Base-by-base conservation (phyloP, 2,329 filamentous ascomycete species). In the Sclerotinia subarctica region DNA sequence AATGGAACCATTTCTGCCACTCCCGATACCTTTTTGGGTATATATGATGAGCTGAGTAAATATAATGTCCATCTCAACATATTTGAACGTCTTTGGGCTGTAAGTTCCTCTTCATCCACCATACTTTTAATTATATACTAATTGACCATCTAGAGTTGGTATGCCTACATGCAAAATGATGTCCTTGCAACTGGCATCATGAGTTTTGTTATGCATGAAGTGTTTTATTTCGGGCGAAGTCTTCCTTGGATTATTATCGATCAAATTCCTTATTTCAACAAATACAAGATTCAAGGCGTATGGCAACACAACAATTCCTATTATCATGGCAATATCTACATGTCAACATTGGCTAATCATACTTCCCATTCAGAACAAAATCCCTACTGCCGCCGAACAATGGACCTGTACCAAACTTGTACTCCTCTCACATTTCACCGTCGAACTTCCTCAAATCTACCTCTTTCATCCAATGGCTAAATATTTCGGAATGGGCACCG, bases 381-480 rank as follows among this genome's bases (percentile, higher is more conserved):
- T 97, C 56, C 95, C 95, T 13, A 96, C 93, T n/a, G 84, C 90
- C 66, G 90, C 88, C 78, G 95, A 99, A 80, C 95, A 99, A 81
- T 96, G 92, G 88, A 88, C 94, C 77, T 99, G 95, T 82, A 94
- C 95, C 69, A 89, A 88, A 79, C 89, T 97, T 73, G 95, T 99
- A 72, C 90, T 99, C 72, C 83, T 98, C 76, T 94, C 90, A 79
- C 95, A 99, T 81, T 96, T 98, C 81, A 98, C 95, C 73, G 95
- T 97, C 79, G 95, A 99, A 81, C 87, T 99, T 49, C 95, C 95
- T 70, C 95, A 98, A 81, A 98, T 98, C 80, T 98, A 94, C 94
- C 87, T 98, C 76, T 99, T 99, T 86, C 95, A 99, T 83, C 95
- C 95, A 42, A 88, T 97, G 84, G 94, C 94, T 69, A 92, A 94